phyloP scores from a whole-genome alignment of 441 rosid species.

The Euphorbia schlechtendalii region DNA sequence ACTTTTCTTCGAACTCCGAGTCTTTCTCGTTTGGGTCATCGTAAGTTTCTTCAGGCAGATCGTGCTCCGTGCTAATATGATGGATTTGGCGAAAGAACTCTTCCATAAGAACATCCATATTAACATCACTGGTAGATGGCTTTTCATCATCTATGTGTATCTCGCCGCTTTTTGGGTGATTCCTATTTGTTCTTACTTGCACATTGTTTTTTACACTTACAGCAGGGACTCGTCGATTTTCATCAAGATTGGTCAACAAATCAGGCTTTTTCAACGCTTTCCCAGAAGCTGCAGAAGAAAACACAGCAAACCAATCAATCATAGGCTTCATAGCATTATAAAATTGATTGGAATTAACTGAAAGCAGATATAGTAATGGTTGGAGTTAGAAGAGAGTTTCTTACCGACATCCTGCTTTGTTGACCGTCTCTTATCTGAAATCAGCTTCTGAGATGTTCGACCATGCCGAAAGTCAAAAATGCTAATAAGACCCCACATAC shows the following conservation, averaged over 20 bases:
- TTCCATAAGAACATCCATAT: slow-evolving; percentile 55
- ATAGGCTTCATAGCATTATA: background rate
- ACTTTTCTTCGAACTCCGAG: slow-evolving; percentile 54
- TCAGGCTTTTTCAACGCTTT: slow-evolving; percentile 31
- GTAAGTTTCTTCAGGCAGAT: slow-evolving; percentile 28
- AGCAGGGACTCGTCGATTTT: slow-evolving; percentile 31
- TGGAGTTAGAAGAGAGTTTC: slow-evolving; percentile 18
- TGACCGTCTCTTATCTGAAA: slow-evolving; percentile 51
- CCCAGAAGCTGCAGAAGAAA: slow-evolving; percentile 40
- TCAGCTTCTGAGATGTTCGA: slow-evolving; percentile 59
- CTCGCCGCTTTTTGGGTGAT: slow-evolving; percentile 50
- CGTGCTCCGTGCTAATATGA: slow-evolving; percentile 35
- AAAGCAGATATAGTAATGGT: too few species aligned
- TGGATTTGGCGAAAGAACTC: slow-evolving; percentile 55
- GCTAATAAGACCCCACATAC: slow-evolving; percentile 81
- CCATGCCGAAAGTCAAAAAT: slow-evolving; percentile 75
- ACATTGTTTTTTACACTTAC: slow-evolving; percentile 55
- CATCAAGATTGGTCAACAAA: slow-evolving; percentile 27
- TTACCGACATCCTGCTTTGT: slow-evolving; percentile 35
- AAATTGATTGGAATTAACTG: too few species aligned
- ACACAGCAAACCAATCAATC: background rate
- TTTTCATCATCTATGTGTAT: slow-evolving; percentile 28
- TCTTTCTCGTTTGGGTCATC: slow-evolving; percentile 27
- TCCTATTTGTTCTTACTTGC: slow-evolving; percentile 48
- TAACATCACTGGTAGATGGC: slow-evolving; percentile 34